A percentile compares a stretch with the other conserved stretches of the same genome.
phyloP scores from a whole-genome alignment of 2,329 filamentous ascomycete genomes.

The Botrytis hyacinthi region DNA sequence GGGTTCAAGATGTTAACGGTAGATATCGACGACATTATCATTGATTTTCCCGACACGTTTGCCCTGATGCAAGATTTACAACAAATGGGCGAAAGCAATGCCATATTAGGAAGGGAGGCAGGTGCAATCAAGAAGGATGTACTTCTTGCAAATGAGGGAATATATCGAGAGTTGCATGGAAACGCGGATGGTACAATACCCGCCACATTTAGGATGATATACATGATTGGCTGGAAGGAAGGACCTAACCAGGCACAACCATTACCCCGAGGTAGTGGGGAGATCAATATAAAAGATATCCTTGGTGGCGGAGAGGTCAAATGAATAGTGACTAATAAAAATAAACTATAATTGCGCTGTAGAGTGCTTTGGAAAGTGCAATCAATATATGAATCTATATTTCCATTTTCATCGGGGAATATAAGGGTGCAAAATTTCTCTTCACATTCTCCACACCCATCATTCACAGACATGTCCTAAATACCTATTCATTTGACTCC shows the following conservation, averaged over 20 bases:
- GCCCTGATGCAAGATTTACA: constrained; percentile 91
- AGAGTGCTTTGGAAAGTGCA: not conserved
- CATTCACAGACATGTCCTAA: not conserved
- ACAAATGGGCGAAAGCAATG: constrained; percentile 94
- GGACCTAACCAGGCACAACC: constrained; percentile 76
- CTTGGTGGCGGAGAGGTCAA: constrained; percentile 43
- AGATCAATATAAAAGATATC: constrained; percentile 86
- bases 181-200: constrained; percentile 75
- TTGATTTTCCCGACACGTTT: constrained; percentile 89
- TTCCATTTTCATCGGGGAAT: not conserved
- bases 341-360: not conserved
- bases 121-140: constrained; percentile 78
- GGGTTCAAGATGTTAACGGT: constrained; percentile 96
- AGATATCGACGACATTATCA: constrained; percentile 94
- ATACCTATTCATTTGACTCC: not conserved
- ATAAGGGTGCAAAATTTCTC: not conserved
- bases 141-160: constrained; percentile 79
- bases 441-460: not conserved
- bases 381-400: not conserved
- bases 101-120: constrained; percentile 79
- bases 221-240: constrained; percentile 99
- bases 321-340: constrained; percentile 20
- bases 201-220: constrained; percentile 92
- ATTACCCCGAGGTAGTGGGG: constrained; percentile 76
- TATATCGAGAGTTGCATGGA: constrained; percentile 84